These are phyloP conservation scores for Komagataea norvegica DNA, from an alignment of 1,139 yeast species.

Conservation along the genomic window DNA sequence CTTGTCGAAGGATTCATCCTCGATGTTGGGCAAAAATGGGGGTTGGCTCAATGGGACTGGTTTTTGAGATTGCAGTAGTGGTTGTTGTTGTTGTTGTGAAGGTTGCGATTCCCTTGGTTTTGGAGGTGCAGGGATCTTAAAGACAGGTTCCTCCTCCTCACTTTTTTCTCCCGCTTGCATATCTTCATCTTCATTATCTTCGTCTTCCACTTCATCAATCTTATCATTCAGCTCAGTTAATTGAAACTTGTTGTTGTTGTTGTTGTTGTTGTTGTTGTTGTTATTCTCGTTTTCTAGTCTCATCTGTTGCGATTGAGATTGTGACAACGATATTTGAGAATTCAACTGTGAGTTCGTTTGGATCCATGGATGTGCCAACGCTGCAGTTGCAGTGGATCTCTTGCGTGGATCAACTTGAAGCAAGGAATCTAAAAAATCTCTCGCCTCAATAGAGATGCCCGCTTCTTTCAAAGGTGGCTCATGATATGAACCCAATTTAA, in stretches of 20 bases:
- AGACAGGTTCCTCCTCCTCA: slow-evolving; percentile 20
- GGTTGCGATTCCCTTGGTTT: slow-evolving; percentile 17
- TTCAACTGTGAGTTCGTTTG: slow-evolving; percentile 18
- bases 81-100: slow-evolving; percentile 14
- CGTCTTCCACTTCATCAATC: slow-evolving; percentile 11
- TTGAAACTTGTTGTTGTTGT: too few species aligned
- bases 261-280: too few species aligned
- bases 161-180: too few species aligned
- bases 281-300: slow-evolving; percentile 44
- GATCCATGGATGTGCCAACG: slow-evolving; percentile 62
- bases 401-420: slow-evolving; percentile 69
- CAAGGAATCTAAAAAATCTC: slow-evolving; percentile 63
- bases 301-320: slow-evolving; percentile 66
- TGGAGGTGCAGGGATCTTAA: slow-evolving; percentile 34
- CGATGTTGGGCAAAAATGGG: slow-evolving; percentile 1
- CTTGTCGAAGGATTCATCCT: slow-evolving; percentile 19
- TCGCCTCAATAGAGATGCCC: slow-evolving; percentile 57
- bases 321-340: slow-evolving; percentile 58
- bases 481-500: slow-evolving; percentile 73
- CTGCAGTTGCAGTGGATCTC: slow-evolving; percentile 68
- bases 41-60: neutral
- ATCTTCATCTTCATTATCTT: slow-evolving; percentile 8
- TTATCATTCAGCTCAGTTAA: slow-evolving; percentile 13
- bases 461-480: slow-evolving; percentile 70
- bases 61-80: slow-evolving; percentile 4